Base-by-base conservation (phyloP, 2,329 filamentous ascomycete species). In the Sarocladium kiliense region DNA sequence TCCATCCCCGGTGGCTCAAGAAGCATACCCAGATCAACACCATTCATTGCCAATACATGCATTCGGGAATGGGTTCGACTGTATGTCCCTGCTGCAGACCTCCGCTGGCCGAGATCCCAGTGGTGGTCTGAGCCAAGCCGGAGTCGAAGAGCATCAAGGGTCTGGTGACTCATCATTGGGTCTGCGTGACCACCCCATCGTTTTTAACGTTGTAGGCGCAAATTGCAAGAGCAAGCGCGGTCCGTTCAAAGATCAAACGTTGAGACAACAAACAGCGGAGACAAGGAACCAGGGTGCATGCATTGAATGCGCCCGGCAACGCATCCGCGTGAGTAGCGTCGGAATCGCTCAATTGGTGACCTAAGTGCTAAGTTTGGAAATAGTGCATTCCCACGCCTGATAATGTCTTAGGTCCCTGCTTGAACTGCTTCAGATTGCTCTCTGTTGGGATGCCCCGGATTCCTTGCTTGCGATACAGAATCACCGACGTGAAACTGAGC, bases 251-350 rank as follows among this genome's bases (percentile, higher is more conserved):
- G 77, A 80, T 53, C 69, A 73, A n/a, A 68, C 68, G 10, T 71
- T 77, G 27, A 75, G 80, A 23, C 72, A 80, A 58, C 71, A 77
- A 59, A 85, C 81, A 1, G 82, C 82, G 0, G 71, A 77, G 55
- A 84, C 81, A 2, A 74, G 82, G 57, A 78, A 77, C 54, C 78
- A 81, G 18, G 81, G 80, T 9, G 82, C 79, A 19, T 85, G 82
- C 61, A 78, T 85, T 56, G 73, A 81, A 44, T 85, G 82, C 59
- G 74, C 79, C 51, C 83, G 84, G 79, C 82, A 85, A 60, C 75
- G 81, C 42, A 84, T 85, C 61, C 75, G 82, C 50, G 81, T 84
- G 66, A 74, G 79, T 70, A 34, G 18, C 56, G 7, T 21, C 51
- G 19, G 18, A 18, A 14, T 12, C n/a, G 25, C 5, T 19, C 18